These are phyloP conservation scores for Pseudohalonectria lignicola DNA, from an alignment of 2,329 filamentous ascomycete genomes.

Conservation along the genomic window DNA sequence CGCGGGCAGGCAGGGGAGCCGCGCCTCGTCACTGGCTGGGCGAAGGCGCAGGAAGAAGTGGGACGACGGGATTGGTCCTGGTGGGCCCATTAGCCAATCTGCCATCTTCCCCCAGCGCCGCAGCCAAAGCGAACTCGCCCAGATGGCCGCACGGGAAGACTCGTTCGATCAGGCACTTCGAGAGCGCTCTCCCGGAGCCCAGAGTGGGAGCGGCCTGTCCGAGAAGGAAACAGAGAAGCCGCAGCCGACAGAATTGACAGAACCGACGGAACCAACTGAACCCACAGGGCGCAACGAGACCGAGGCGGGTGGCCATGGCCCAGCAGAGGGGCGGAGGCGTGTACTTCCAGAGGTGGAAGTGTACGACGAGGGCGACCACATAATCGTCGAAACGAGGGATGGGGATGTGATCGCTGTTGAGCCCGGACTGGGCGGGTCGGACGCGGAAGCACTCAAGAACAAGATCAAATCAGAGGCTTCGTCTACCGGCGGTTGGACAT, in stretches of 20 bases:
- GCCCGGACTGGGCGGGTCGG: slow-evolving; percentile 14
- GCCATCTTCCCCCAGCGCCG: slow-evolving; percentile 65
- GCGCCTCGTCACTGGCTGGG: slow-evolving; percentile 48
- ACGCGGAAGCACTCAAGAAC: slow-evolving; percentile 14
- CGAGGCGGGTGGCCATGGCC: no score
- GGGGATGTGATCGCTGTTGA: slow-evolving; percentile 73
- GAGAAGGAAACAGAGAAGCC: not conserved
- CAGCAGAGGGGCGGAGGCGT: not conserved
- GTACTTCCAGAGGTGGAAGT: slow-evolving; percentile 42
- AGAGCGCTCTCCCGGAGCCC: not conserved
- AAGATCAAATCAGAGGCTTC: slow-evolving; percentile 21
- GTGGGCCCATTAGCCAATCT: slow-evolving; percentile 81
- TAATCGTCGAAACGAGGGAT: slow-evolving; percentile 75
- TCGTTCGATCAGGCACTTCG: slow-evolving; percentile 1
- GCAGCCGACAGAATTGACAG: no score
- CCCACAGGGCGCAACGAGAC: no score
- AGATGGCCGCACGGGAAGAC: slow-evolving; percentile 7
- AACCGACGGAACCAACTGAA: no score
- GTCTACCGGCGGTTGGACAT: slow-evolving; percentile 27
- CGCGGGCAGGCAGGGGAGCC: slow-evolving; percentile 38
- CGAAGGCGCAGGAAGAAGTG: slow-evolving; percentile 56
- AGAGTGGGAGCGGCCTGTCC: slow-evolving; percentile 2
- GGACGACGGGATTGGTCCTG: slow-evolving; percentile 63
- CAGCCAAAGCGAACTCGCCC: slow-evolving; percentile 12
- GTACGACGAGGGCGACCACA: slow-evolving; percentile 69